phyloP scores from a whole-genome alignment of 305 asterid species.

The Fraxinus xanthoxyloides region DNA sequence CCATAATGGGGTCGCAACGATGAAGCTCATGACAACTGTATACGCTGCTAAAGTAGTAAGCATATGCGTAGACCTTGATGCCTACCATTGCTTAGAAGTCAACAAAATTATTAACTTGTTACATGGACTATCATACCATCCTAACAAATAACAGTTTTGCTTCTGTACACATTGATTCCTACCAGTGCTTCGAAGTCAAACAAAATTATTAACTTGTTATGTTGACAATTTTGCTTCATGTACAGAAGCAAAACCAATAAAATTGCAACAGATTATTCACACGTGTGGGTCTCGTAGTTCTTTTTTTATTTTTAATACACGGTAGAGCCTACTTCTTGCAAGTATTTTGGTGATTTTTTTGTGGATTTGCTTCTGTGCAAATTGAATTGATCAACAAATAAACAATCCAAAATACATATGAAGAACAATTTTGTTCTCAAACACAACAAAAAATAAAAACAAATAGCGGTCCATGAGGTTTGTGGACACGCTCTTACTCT shows the following conservation, averaged over 20 bases:
- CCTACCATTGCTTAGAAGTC: background rate
- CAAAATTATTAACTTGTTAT: too few relatives aligned
- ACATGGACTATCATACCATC: background rate
- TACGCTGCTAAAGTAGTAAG: background rate
- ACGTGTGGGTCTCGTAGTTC: too few relatives aligned
- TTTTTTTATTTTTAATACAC: too few relatives aligned
- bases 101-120: background rate
- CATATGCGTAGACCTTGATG: background rate
- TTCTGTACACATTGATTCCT: background rate
- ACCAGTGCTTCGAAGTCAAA: background rate
- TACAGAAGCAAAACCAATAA: too few relatives aligned
- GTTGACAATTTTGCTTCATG: too few relatives aligned
- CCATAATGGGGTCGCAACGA: background rate
- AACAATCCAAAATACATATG: background rate
- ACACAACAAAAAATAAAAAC: background rate
- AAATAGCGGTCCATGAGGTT: background rate
- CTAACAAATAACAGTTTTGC: too few relatives aligned
- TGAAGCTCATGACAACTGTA: background rate
- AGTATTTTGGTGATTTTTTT: too few relatives aligned
- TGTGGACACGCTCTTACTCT: background rate
- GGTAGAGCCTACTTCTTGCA: too few relatives aligned
- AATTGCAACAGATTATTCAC: too few relatives aligned
- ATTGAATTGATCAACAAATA: too few relatives aligned
- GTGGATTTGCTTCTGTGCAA: too few relatives aligned
- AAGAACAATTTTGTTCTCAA: background rate